Percentiles rank a stretch among this genome's conserved stretches.
These are phyloP conservation scores for Saccharomycopsis amapae DNA, from an alignment of 805 yeast species.

Conservation along the genomic window DNA sequence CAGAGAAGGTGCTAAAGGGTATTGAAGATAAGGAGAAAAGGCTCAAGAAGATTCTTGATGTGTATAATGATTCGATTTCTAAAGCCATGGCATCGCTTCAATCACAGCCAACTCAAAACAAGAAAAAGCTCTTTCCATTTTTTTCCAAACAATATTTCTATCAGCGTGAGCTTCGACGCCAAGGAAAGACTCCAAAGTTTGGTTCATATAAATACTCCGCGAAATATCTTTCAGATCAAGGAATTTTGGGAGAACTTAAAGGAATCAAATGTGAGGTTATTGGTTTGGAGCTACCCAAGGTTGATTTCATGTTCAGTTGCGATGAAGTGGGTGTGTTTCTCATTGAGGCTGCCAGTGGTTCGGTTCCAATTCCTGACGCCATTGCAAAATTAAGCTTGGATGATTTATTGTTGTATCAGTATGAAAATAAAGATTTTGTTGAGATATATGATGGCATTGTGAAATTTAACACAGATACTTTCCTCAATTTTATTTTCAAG, in stretches of 20 bases:
- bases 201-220: constrained; percentile 77
- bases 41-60: constrained; percentile 31
- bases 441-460: constrained; percentile 61
- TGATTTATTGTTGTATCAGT: constrained; percentile 62
- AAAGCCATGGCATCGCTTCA: constrained; percentile 38
- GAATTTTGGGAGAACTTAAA: constrained; percentile 52
- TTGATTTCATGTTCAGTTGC: constrained; percentile 69
- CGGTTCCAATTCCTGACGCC: constrained; percentile 31
- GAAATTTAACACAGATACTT: constrained; percentile 56
- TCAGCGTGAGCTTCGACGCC: constrained; percentile 58
- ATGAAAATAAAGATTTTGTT: constrained; percentile 43
- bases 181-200: constrained; percentile 62
- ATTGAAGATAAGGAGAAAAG: constrained; percentile 33
- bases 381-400: constrained; percentile 51
- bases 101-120: constrained; percentile 26
- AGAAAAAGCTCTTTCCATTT: constrained; percentile 33
- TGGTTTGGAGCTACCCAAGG: constrained; percentile 37
- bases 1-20: constrained; percentile 29
- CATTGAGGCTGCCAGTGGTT: constrained; percentile 68
- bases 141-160: constrained; percentile 65
- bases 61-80: constrained; percentile 37
- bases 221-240: constrained; percentile 66
- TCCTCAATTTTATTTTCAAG: constrained; percentile 64
- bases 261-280: constrained; percentile 43
- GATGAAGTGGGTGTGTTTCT: constrained; percentile 65